Conservation (phyloP, 257 asterid species). For the Rehmannia glutinosa region DNA sequence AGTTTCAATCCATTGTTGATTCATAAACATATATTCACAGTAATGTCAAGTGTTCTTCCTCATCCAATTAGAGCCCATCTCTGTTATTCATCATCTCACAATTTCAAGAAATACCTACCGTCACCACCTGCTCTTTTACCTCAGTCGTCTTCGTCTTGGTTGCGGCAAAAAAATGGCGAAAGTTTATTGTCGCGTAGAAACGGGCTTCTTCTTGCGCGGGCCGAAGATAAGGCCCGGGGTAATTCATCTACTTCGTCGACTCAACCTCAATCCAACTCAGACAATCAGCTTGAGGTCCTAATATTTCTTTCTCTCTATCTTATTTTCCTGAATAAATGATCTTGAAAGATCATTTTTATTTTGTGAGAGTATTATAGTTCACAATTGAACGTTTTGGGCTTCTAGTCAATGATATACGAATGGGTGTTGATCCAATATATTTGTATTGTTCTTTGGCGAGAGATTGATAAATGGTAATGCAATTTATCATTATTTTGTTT, state of each 20-base stretch:
- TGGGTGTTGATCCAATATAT: not conserved
- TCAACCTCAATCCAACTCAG: constrained; percentile 31
- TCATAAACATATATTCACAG: not conserved
- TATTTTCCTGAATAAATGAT: too few species aligned
- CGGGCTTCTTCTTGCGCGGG: constrained; percentile 62
- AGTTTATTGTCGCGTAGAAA: constrained; percentile 36
- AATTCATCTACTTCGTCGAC: constrained; percentile 42
- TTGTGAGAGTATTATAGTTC: too few species aligned
- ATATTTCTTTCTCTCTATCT: too few species aligned
- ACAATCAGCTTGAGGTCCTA: constrained; percentile 50
- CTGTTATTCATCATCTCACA: constrained; percentile 20
- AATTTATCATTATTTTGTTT: not conserved
- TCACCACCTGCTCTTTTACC: constrained; percentile 18
- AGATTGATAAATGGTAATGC: not conserved
- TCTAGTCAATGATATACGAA: not conserved
- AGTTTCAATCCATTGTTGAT: too few species aligned
- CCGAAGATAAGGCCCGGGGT: constrained; percentile 61
- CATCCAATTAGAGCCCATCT: constrained; percentile 31
- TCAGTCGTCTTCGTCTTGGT: constrained; percentile 28
- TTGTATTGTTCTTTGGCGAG: not conserved
- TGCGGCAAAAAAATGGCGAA: constrained; percentile 23
- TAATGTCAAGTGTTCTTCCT: constrained; percentile 48
- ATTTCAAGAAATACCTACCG: constrained; percentile 24
- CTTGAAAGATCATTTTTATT: too few species aligned
- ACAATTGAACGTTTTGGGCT: not conserved